Base-by-base conservation (phyloP, 345 rosid species). In the Turnera subulata region DNA sequence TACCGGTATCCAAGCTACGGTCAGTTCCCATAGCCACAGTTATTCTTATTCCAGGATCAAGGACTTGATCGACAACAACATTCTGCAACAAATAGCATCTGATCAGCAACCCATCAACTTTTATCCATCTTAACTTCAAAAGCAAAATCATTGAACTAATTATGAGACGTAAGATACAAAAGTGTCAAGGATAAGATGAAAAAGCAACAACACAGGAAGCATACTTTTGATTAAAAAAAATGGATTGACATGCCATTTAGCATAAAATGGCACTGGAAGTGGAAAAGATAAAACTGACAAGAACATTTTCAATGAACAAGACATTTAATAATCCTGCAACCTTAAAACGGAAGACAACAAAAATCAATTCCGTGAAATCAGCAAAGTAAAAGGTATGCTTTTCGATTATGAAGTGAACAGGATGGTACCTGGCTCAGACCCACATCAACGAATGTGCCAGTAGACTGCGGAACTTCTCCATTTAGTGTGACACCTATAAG, bases 1-100 rank as follows among this genome's bases (percentile, higher is more conserved):
- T 84, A 78, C 79, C 80, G 60, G 70, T 35, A 70, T 87, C 91
- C 71, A 83, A 70, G 70, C 80, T 77, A 57, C 74, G 80, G 67
- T 78, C 48, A 22, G 70, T 57, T 65, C 99, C 97, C 99, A 93
- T 87, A 39, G 85, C 89, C 52, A 89, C 91, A 0, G 99, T 93
- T 37, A 89, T 90, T 81, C 99, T 82, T 55, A 72, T 63, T 49
- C 94, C 92, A 13, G 97, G 85, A 63, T 76, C 86, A 72, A 83
- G 80, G 40, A 61, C 76, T 86, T 82, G 81, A 76, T 83, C 80
- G 66, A 89, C 64, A 12, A 64, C 62, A 64, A 92, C 77, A 75
- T 73, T 79, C 98, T 93, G 84, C 81, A 76, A 33, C 35, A 33
- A 5, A 33, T 38, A 18, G 4, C 22, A 39, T 40, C 38, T 65